Evolutionary conservation across 371 early-diverging fungal species (phyloP).

Genomic region (Smittium mucronatum): DNA sequence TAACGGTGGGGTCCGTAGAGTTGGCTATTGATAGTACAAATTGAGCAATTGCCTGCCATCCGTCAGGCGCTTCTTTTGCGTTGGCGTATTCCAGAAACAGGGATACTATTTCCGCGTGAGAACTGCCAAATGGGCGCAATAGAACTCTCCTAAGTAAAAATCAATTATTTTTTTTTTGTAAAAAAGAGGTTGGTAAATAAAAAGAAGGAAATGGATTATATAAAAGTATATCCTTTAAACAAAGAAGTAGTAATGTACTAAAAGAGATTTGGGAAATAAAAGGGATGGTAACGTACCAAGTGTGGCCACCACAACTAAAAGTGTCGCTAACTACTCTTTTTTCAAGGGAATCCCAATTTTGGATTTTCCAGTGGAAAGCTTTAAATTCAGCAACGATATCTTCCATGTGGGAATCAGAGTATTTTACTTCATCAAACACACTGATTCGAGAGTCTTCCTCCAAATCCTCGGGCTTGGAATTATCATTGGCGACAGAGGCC

Average conservation of each 20-base stretch:
- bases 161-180: background rate
- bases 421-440: conserved; percentile 5
- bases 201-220: background rate
- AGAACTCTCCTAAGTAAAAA: conserved; percentile 53
- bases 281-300: conserved; percentile 15
- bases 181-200: background rate
- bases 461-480: background rate
- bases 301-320: conserved; percentile 30
- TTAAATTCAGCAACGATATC: conserved; percentile 28
- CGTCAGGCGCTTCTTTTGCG: conserved; percentile 36
- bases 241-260: too few species aligned
- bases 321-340: conserved; percentile 27
- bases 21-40: conserved; percentile 77
- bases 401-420: conserved; percentile 28
- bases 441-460: conserved; percentile 5
- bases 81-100: conserved; percentile 79
- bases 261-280: too few species aligned
- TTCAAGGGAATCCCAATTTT: conserved; percentile 29
- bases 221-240: too few species aligned
- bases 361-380: conserved; percentile 31
- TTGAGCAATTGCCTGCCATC: conserved; percentile 79
- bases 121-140: conserved; percentile 84
- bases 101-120: conserved; percentile 53
- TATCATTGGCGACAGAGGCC: background rate
- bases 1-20: conserved; percentile 53